Evolutionary conservation across 495 filamentous ascomycete genomes (phyloP), one percentile per base, ranked within the genome.

Genomic region (Penicillium parvum): DNA sequence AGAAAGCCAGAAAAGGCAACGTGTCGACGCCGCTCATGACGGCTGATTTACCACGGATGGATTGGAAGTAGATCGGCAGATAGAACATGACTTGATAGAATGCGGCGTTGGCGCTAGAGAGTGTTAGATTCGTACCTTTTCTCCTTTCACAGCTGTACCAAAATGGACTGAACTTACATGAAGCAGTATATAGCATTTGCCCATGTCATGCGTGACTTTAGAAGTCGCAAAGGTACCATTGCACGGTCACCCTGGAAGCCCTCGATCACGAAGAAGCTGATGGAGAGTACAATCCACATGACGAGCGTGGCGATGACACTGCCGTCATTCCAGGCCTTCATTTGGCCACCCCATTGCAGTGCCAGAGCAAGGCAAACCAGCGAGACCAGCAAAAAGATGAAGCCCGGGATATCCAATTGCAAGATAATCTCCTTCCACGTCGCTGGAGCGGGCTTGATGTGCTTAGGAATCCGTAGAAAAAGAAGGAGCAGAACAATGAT

Each of bases 261-360:
- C n/a, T n/a, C n/a, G n/a, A n/a, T n/a, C n/a, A n/a, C n/a, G n/a
- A n/a, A n/a, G n/a, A n/a, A n/a, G n/a, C n/a, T n/a, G n/a, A n/a
- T n/a, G n/a, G n/a, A n/a, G n/a, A n/a, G n/a, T n/a, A n/a, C n/a
- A n/a, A n/a, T n/a, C n/a, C n/a, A n/a, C n/a, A n/a, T n/a, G n/a
- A 41, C 29, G 0, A 72, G 32, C 26, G 22, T 18, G 9, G 61
- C 66, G 7, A 73, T 54, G 9, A 71, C 58, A 3, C 27, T 23
- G 5, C 49, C 40, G 4, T 32, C 40, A 18, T 35, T 52, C 69
- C 69, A 73, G 6, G 54, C 3, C 22, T 63, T 54, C 2, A 43
- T 53, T 2, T 34, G 34, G 10, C 69, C 69, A 21, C 64, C 69
- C 49, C 53, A 71, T 47, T 69, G 60, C 17, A 73, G 47, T 3